phyloP scores from a whole-genome alignment of 1,284 basidiomycete genomes.

The Papiliotrema laurentii region DNA sequence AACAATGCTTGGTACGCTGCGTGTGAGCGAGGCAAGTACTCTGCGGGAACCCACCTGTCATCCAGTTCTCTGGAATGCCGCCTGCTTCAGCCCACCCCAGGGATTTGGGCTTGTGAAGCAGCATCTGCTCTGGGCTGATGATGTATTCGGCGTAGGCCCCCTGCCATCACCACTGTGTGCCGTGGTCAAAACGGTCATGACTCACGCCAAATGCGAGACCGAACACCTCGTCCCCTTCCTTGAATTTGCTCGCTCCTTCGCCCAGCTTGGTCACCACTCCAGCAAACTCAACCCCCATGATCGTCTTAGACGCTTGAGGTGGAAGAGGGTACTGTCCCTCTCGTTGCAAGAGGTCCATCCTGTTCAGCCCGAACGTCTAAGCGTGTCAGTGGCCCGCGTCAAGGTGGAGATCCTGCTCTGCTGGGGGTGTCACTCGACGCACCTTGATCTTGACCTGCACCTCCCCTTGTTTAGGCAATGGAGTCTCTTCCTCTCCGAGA shows the following conservation, averaged over 20 bases:
- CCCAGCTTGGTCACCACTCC: slow-evolving; percentile 64
- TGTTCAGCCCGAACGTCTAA: slow-evolving; percentile 75
- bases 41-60: slow-evolving; percentile 61
- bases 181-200: slow-evolving; percentile 1
- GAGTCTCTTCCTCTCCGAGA: slow-evolving; percentile 60
- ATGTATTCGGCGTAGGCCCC: slow-evolving; percentile 93
- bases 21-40: neutral
- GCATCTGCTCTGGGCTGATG: slow-evolving; percentile 60
- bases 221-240: slow-evolving; percentile 77
- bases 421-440: slow-evolving; percentile 13
- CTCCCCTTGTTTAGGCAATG: slow-evolving; percentile 59
- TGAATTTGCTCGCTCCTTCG: slow-evolving; percentile 56
- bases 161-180: slow-evolving; percentile 32
- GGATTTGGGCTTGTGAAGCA: slow-evolving; percentile 69
- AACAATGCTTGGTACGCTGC: slow-evolving; percentile 77
- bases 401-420: neutral
- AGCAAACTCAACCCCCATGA: slow-evolving; percentile 90
- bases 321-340: slow-evolving; percentile 75
- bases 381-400: neutral
- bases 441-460: slow-evolving; percentile 67
- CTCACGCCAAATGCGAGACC: slow-evolving; percentile 68
- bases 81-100: slow-evolving; percentile 81
- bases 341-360: slow-evolving; percentile 75
- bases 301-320: slow-evolving; percentile 62
- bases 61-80: slow-evolving; percentile 76